Conservation (phyloP, 805 yeast species). For the Metschnikowia lochheadii region DNA sequence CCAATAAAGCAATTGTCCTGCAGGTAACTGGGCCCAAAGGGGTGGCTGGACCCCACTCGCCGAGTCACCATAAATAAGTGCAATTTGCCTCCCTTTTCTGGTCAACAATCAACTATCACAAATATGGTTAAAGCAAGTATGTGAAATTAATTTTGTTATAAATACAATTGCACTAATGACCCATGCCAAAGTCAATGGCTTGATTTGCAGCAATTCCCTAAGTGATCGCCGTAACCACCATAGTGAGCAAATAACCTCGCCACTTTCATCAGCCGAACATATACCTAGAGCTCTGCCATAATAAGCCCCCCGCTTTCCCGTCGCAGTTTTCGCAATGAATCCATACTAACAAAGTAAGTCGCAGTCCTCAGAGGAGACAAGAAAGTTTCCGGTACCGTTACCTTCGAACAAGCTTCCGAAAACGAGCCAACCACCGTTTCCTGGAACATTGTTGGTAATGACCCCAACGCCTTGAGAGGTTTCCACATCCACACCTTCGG, state of each 20-base stretch:
- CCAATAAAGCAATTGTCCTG: constrained; percentile 5
- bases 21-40: background rate
- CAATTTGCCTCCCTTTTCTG: background rate
- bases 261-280: constrained; percentile 4
- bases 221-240: constrained; percentile 9
- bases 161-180: background rate
- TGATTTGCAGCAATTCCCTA: constrained; percentile 2
- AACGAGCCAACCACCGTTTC: constrained; percentile 77
- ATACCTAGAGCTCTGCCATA: background rate
- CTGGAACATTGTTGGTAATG: constrained; percentile 88
- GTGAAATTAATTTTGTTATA: constrained; percentile 22
- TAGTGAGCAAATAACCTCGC: constrained; percentile 15
- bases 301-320: background rate
- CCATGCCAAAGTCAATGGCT: background rate
- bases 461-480: constrained; percentile 84
- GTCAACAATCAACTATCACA: background rate
- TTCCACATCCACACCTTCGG: constrained; percentile 98
- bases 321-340: background rate
- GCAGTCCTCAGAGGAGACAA: constrained; percentile 97
- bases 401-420: constrained; percentile 80
- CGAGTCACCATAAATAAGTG: constrained; percentile 2
- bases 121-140: constrained; percentile 65
- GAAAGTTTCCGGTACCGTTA: constrained; percentile 80
- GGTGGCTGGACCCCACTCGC: constrained; percentile 5
- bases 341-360: constrained; percentile 41